A percentile compares a stretch with the other conserved stretches of the same genome.
phyloP scores from a whole-genome alignment of 2,329 filamentous ascomycete species.

The Monosporascus sp. region DNA sequence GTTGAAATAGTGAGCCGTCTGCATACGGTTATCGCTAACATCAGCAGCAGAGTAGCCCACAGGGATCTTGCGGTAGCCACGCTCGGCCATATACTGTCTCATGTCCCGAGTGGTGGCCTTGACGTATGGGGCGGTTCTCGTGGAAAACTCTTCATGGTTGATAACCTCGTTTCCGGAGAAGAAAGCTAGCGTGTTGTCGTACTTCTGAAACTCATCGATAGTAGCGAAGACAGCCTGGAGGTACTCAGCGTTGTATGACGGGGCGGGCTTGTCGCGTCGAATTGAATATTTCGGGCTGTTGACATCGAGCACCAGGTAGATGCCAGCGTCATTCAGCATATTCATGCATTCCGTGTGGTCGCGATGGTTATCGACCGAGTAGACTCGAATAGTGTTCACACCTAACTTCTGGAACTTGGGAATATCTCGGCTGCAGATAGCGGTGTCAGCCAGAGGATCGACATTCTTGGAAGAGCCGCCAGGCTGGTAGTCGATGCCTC shows the following conservation, averaged over 20 bases:
- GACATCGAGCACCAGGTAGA: conserved; percentile 88
- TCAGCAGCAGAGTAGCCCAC: conserved; percentile 77
- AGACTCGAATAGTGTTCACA: conserved; percentile 87
- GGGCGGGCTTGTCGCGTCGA: conserved; percentile 67
- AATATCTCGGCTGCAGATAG: conserved; percentile 74
- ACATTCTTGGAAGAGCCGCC: conserved; percentile 48
- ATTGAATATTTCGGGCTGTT: conserved; percentile 87
- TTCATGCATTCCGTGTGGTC: conserved; percentile 85
- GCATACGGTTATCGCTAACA: conserved; percentile 76
- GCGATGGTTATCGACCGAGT: conserved; percentile 82
- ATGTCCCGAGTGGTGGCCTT: conserved; percentile 77
- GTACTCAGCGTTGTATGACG: conserved; percentile 83
- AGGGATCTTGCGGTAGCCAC: conserved; percentile 61
- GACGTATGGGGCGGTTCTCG: conserved; percentile 65
- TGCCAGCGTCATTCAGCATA: conserved; percentile 72
- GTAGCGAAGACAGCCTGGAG: conserved; percentile 83
- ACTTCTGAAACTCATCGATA: conserved; percentile 76
- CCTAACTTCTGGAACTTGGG: conserved; percentile 77
- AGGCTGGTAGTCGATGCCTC: conserved; percentile 60
- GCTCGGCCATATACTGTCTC: conserved; percentile 61
- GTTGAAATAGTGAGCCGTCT: conserved; percentile 91
- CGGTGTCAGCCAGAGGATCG: conserved; percentile 74
- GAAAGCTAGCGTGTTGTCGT: conserved; percentile 82
- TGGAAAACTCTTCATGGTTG: conserved; percentile 60
- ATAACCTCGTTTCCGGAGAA: conserved; percentile 81